Evolutionary conservation across 805 yeast genomes (phyloP).

Genomic region (Lachancea lanzarotensis): DNA sequence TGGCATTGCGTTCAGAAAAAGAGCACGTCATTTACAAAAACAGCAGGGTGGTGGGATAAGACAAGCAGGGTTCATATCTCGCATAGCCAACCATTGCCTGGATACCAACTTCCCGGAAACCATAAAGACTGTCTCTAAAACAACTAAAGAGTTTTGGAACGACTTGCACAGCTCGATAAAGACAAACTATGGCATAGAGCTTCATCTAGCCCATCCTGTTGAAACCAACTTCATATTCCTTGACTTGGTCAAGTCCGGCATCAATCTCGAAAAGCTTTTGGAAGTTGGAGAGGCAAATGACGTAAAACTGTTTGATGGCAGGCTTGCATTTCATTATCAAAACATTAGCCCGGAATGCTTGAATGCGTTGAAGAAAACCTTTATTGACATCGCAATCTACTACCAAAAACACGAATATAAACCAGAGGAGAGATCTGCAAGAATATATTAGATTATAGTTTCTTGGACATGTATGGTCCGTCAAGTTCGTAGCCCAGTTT

Average conservation of each 20-base stretch:
- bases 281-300: slow-evolving; percentile 44
- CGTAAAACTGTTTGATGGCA: slow-evolving; percentile 51
- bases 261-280: slow-evolving; percentile 44
- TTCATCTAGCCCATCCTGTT: slow-evolving; percentile 52
- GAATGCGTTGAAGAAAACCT: slow-evolving; percentile 43
- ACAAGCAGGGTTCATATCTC: slow-evolving; percentile 65
- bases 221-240: slow-evolving; percentile 70
- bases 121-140: slow-evolving; percentile 39
- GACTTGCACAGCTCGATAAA: slow-evolving; percentile 40
- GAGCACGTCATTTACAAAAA: slow-evolving; percentile 70
- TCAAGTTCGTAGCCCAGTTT: slow-evolving; percentile 86
- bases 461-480: slow-evolving; percentile 96
- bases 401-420: slow-evolving; percentile 32
- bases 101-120: slow-evolving; percentile 54
- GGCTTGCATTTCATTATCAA: slow-evolving; percentile 68
- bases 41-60: slow-evolving; percentile 85
- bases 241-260: slow-evolving; percentile 39
- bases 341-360: slow-evolving; percentile 40
- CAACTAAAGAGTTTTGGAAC: slow-evolving; percentile 38
- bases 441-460: slow-evolving; percentile 17
- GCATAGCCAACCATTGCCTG: slow-evolving; percentile 47
- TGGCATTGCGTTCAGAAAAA: slow-evolving; percentile 40
- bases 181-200: slow-evolving; percentile 35
- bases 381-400: slow-evolving; percentile 43
- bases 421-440: slow-evolving; percentile 6